Evolutionary conservation across 345 rosid species (phyloP).

Genomic region (Hypericum perforatum): DNA sequence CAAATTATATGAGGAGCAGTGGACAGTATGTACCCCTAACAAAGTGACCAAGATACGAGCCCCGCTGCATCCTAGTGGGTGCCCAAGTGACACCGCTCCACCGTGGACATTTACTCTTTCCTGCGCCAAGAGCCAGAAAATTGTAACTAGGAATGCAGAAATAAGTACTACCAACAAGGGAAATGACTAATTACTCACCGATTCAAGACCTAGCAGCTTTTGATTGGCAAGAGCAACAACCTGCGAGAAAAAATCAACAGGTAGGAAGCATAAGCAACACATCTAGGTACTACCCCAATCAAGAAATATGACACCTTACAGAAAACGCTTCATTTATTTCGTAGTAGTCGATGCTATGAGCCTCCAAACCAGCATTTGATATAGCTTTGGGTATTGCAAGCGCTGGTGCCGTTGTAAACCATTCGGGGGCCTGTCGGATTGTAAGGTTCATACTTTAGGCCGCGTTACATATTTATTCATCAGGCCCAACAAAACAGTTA

Average conservation of each 20-base stretch:
- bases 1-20: not conserved
- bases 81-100: conserved; percentile 29
- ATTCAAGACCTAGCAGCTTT: conserved; percentile 20
- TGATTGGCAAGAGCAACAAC: conserved; percentile 27
- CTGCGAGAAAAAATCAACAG: conserved; percentile 6
- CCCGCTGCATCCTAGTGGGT: conserved; percentile 25
- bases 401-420: conserved; percentile 23
- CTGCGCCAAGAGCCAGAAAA: conserved; percentile 6
- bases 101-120: conserved; percentile 20
- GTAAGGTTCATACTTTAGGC: not conserved
- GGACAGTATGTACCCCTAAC: conserved; percentile 13
- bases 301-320: conserved; percentile 8
- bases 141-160: not conserved
- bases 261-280: not conserved
- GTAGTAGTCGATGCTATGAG: conserved; percentile 17
- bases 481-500: not conserved
- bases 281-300: not conserved
- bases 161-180: not conserved
- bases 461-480: not conserved
- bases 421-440: conserved; percentile 14
- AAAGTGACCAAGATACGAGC: conserved; percentile 21
- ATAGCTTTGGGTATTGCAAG: conserved; percentile 27
- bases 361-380: conserved; percentile 21
- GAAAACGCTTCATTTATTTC: conserved; percentile 30
- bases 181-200: conserved; percentile 11